Percentiles rank a stretch among this genome's conserved stretches.
Evolutionary conservation across 371 early-diverging fungal genomes (phyloP).

Genomic region (Actinomortierella ambigua): DNA sequence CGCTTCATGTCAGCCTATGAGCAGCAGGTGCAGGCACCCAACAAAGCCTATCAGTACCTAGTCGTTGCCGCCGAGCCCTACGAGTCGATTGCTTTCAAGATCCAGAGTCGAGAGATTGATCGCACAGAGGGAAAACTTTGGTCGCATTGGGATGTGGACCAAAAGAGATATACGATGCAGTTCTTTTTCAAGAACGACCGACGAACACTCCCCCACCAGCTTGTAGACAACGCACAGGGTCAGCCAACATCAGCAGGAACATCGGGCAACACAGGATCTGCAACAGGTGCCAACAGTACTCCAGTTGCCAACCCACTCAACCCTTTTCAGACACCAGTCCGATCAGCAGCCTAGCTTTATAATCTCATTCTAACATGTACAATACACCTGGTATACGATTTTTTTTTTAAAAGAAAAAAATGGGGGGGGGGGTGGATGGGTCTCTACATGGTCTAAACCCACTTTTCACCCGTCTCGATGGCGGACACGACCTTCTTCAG

Average conservation of each 20-base stretch:
- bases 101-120: slow-evolving; percentile 93
- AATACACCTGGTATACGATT: no score
- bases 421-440: no score
- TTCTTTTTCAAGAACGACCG: slow-evolving; percentile 79
- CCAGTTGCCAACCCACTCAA: slow-evolving; percentile 53
- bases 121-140: slow-evolving; percentile 83
- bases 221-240: slow-evolving; percentile 33
- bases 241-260: slow-evolving; percentile 29
- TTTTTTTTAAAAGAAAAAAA: no score
- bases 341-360: slow-evolving; percentile 62
- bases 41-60: slow-evolving; percentile 90
- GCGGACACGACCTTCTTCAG: slow-evolving; percentile 58
- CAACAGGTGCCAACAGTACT: slow-evolving; percentile 17
- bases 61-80: slow-evolving; percentile 97
- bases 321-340: slow-evolving; percentile 53
- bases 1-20: slow-evolving; percentile 99
- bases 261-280: slow-evolving; percentile 13
- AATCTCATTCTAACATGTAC: slow-evolving; percentile 29
- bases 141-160: slow-evolving; percentile 95
- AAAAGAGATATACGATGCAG: slow-evolving; percentile 87
- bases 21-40: slow-evolving; percentile 91
- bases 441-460: slow-evolving; percentile 37
- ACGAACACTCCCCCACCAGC: slow-evolving; percentile 24
- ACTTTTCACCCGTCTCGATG: slow-evolving; percentile 60
- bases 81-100: slow-evolving; percentile 94